phyloP scores from a whole-genome alignment of 441 rosid genomes.

The Populus hybrid region DNA sequence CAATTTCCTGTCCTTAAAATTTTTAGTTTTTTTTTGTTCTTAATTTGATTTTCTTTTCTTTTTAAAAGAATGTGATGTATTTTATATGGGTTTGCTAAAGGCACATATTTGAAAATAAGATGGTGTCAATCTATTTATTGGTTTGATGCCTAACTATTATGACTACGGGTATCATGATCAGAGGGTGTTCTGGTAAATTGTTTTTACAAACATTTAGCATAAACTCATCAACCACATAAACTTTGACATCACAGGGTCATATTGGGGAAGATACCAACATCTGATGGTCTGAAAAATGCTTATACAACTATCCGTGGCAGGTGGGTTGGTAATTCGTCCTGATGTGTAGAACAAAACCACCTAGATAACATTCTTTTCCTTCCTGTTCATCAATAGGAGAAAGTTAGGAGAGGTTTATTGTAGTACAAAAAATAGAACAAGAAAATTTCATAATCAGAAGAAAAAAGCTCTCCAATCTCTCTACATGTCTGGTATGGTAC shows the following conservation, averaged over 20 bases:
- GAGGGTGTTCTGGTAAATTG: constrained; percentile 9
- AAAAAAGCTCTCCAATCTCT: neutral
- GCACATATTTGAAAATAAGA: constrained; percentile 3
- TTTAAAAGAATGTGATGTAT: neutral
- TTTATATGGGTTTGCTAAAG: neutral
- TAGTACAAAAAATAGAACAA: neutral
- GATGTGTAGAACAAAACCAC: constrained; percentile 25
- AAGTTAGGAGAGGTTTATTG: neutral
- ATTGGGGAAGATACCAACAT: constrained; percentile 89
- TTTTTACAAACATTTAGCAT: constrained; percentile 20
- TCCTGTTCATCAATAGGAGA: neutral
- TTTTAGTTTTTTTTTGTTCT: no score
- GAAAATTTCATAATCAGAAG: neutral
- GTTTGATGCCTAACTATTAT: constrained; percentile 5
- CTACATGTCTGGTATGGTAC: neutral
- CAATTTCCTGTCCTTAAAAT: no score
- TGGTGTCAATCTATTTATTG: neutral
- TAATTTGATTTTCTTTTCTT: neutral
- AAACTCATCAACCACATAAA: constrained; percentile 36
- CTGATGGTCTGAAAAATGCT: constrained; percentile 86
- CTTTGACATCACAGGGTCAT: constrained; percentile 78
- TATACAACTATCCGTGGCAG: constrained; percentile 80
- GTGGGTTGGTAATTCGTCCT: constrained; percentile 87
- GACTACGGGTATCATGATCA: neutral
- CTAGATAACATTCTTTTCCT: constrained; percentile 11